These are phyloP conservation scores for Phytophthora pistaciae DNA, from an alignment of 352 stramenopile genomes.

Conservation along the genomic window DNA sequence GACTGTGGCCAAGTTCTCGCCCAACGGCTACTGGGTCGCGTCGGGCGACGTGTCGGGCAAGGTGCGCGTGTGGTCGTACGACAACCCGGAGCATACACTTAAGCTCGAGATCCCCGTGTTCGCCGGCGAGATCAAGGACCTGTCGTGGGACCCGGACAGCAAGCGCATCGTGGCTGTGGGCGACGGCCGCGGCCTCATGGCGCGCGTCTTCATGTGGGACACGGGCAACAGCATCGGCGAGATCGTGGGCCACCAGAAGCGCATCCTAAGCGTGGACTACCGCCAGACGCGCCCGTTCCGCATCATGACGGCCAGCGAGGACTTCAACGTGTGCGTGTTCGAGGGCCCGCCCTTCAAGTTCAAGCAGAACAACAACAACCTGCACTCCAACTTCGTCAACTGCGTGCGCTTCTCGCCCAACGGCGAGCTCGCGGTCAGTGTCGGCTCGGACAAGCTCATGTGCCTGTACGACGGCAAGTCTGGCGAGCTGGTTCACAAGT, in stretches of 20 bases:
- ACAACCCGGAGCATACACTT: constrained; percentile 97
- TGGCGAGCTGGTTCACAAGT: constrained; percentile 86
- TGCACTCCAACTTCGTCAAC: constrained; percentile 97
- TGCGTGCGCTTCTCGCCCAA: constrained; percentile 94
- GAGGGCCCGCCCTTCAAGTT: constrained; percentile 97
- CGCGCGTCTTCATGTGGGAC: constrained; percentile 97
- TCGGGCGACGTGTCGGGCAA: constrained; percentile 92
- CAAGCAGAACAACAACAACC: constrained; percentile 92
- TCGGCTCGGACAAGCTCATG: constrained; percentile 96
- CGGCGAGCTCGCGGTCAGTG: constrained; percentile 91
- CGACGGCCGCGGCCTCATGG: constrained; percentile 82
- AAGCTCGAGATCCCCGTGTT: constrained; percentile 95
- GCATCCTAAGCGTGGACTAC: constrained; percentile 93
- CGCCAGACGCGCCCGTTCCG: constrained; percentile 94
- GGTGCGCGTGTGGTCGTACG: constrained; percentile 96
- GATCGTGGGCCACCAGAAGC: constrained; percentile 95
- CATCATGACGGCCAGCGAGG: constrained; percentile 96
- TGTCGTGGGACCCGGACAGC: constrained; percentile 96
- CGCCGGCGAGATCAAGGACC: constrained; percentile 93
- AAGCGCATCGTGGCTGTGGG: constrained; percentile 94
- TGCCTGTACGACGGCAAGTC: constrained; percentile 95
- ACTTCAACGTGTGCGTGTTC: constrained; percentile 96
- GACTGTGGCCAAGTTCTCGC: constrained; percentile 95
- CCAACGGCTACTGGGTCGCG: constrained; percentile 95
- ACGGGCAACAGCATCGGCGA: constrained; percentile 96